These are phyloP conservation scores for Nigrospora sphaerica DNA, from an alignment of 2,329 filamentous ascomycete genomes.

Conservation along the genomic window DNA sequence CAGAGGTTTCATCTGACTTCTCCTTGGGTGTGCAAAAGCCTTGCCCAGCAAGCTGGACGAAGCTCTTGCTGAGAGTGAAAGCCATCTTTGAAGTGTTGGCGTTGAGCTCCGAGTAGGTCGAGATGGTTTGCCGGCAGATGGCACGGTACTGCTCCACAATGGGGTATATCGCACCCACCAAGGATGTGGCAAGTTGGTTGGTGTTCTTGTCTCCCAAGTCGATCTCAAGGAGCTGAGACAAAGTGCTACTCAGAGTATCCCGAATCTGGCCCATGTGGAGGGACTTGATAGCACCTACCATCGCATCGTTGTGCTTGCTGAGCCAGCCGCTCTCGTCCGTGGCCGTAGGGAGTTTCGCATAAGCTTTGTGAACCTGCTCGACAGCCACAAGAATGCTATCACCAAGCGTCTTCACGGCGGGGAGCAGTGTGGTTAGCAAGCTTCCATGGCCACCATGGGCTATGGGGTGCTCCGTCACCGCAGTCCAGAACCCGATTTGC, in stretches of 20 bases:
- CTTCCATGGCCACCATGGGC: constrained; percentile 5
- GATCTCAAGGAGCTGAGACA: constrained; percentile 21
- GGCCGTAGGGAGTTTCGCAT: constrained; percentile 47
- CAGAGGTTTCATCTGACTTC: constrained; percentile 62
- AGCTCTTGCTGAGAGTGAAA: constrained; percentile 67
- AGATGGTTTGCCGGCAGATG: constrained; percentile 52
- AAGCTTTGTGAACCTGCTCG: constrained; percentile 59
- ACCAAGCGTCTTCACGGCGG: constrained; percentile 54
- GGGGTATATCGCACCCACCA: constrained; percentile 58
- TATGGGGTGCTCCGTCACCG: constrained; percentile 21
- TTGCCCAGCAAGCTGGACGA: constrained; percentile 70
- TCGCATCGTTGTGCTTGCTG: constrained; percentile 43
- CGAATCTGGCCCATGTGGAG: constrained; percentile 54
- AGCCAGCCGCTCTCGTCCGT: constrained; percentile 60
- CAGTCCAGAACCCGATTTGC: constrained; percentile 61
- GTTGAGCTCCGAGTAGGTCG: constrained; percentile 58
- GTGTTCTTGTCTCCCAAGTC: constrained; percentile 30
- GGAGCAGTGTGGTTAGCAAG: constrained; percentile 39
- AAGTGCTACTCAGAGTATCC: constrained; percentile 21
- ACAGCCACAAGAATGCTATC: constrained; percentile 74
- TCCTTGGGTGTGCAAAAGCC: constrained; percentile 91
- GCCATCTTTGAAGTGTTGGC: constrained; percentile 65
- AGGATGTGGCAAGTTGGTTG: constrained; percentile 41
- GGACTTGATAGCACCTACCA: constrained; percentile 46
- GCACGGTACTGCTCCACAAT: constrained; percentile 67